phyloP scores from a whole-genome alignment of 2,329 filamentous ascomycete species.

The Aspergillus sp. region DNA sequence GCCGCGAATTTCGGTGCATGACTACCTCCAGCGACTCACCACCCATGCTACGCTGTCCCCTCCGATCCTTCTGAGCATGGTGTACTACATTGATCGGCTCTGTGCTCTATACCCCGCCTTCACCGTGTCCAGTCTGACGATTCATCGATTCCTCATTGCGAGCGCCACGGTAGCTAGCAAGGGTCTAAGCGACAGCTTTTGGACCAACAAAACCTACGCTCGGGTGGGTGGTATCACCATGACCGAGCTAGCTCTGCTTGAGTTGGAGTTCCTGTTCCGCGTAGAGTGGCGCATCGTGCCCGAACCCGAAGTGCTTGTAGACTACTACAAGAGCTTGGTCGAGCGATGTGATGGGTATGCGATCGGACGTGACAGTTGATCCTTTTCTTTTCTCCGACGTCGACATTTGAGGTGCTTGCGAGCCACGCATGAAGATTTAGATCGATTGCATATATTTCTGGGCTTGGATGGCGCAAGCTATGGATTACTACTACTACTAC shows the following conservation, averaged over 20 bases:
- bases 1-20: constrained; percentile 88
- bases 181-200: constrained; percentile 93
- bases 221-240: constrained; percentile 90
- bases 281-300: constrained; percentile 98
- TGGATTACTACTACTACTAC: background rate
- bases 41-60: constrained; percentile 92
- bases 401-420: background rate
- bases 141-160: constrained; percentile 95
- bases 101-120: constrained; percentile 92
- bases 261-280: constrained; percentile 88
- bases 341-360: constrained; percentile 63
- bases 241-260: constrained; percentile 83
- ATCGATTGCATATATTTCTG: constrained; percentile 8
- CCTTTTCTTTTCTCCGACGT: background rate
- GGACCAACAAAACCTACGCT: constrained; percentile 97
- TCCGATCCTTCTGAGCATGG: constrained; percentile 95
- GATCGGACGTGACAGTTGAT: constrained; percentile 45
- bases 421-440: constrained; percentile 1
- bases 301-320: constrained; percentile 86
- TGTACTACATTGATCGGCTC: constrained; percentile 95
- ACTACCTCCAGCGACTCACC: constrained; percentile 90
- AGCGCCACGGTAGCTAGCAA: constrained; percentile 95
- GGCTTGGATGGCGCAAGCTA: background rate
- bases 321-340: constrained; percentile 88
- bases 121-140: constrained; percentile 92